These are phyloP conservation scores for Boletus tylopilopsis DNA, from an alignment of 768 basidiomycete genomes.

Conservation along the genomic window DNA sequence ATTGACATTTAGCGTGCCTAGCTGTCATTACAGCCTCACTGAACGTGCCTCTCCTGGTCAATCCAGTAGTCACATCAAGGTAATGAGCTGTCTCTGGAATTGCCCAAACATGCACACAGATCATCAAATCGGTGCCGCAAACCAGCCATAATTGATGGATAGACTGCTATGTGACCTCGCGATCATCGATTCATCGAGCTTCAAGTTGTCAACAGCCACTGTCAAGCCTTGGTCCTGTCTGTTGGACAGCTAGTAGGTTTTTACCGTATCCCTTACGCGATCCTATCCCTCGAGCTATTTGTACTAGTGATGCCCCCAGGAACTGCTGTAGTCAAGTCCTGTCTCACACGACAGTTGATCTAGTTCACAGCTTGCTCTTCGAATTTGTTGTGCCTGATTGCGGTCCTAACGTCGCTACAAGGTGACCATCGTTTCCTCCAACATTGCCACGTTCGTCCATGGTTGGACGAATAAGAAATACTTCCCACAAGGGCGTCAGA, in stretches of 20 bases:
- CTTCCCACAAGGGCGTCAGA: neutral
- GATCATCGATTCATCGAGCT: slow-evolving; percentile 2
- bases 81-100: neutral
- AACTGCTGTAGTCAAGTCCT: too few species aligned
- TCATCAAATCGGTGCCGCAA: slow-evolving; percentile 9
- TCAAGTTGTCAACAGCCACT: slow-evolving; percentile 5
- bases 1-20: neutral
- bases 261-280: slow-evolving; percentile 3
- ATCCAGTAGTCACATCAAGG: neutral
- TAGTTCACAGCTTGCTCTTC: too few species aligned
- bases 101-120: neutral
- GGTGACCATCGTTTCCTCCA: neutral
- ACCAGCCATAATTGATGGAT: neutral
- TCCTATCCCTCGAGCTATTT: neutral
- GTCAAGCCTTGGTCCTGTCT: slow-evolving; percentile 12
- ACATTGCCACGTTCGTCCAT: slow-evolving; percentile 1
- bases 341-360: too few species aligned
- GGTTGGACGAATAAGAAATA: neutral
- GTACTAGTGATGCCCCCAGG: too few species aligned
- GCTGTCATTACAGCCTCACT: neutral
- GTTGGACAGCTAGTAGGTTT: neutral
- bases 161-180: neutral
- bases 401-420: too few species aligned
- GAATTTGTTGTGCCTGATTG: too few species aligned
- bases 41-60: neutral